Evolutionary conservation across 768 basidiomycete species (phyloP).

Genomic region (Lactifluus pinguis): DNA sequence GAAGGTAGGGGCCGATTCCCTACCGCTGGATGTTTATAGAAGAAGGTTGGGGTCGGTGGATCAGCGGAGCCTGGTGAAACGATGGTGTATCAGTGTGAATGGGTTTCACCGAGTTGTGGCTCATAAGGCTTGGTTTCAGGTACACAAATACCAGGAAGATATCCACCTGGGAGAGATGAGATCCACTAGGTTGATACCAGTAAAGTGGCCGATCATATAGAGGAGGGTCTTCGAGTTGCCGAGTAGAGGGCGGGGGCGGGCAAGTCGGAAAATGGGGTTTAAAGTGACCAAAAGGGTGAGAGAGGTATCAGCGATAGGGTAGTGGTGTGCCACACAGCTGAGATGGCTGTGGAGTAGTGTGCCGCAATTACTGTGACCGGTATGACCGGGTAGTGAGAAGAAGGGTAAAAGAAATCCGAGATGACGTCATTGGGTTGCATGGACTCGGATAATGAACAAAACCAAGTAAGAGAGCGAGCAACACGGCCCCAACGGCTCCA

Average conservation of each 20-base stretch:
- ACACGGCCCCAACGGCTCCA: neutral
- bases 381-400: neutral
- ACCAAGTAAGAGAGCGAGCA: neutral
- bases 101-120: too few species aligned
- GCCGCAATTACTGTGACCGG: neutral
- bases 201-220: too few species aligned
- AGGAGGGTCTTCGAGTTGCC: too few species aligned
- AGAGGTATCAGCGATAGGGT: neutral
- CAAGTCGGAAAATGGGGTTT: too few species aligned
- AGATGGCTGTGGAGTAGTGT: neutral
- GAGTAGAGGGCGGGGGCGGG: too few species aligned
- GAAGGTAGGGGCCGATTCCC: neutral
- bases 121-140: neutral
- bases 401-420: neutral
- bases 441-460: neutral
- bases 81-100: neutral
- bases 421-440: slow-evolving; percentile 6
- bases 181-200: too few species aligned
- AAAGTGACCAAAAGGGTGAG: neutral
- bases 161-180: too few species aligned
- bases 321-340: neutral
- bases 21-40: neutral
- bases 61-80: neutral
- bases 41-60: neutral
- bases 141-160: neutral